Conservation (phyloP, 2,329 filamentous ascomycete species). For the Sarocladiaceae sp. region DNA sequence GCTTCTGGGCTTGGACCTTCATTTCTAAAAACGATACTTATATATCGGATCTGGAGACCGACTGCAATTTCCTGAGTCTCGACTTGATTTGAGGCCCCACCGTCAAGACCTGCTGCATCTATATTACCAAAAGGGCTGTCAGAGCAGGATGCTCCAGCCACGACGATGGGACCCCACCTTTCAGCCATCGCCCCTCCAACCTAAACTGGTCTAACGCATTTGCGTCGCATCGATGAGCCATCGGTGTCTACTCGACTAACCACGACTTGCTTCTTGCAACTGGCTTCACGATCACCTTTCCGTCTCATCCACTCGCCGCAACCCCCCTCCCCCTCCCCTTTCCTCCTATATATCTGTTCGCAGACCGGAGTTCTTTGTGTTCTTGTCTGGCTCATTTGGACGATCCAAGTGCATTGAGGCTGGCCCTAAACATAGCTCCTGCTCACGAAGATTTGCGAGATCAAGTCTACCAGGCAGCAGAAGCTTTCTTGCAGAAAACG, state of each 20-base stretch:
- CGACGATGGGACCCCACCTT: neutral
- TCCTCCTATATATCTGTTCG: neutral
- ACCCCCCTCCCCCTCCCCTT: neutral
- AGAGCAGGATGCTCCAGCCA: neutral
- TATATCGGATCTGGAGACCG: no score
- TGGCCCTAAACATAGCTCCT: neutral
- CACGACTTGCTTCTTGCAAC: neutral
- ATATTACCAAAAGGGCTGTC: neutral
- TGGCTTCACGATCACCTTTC: neutral
- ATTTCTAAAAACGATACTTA: no score
- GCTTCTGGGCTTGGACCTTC: no score
- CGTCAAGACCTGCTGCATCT: no score
- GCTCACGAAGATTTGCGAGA: neutral
- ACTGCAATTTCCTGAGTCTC: no score
- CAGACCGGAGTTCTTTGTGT: neutral
- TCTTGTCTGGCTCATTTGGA: neutral
- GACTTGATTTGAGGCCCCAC: no score
- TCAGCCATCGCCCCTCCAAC: conserved; percentile 5
- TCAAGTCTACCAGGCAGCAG: no score
- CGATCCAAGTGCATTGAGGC: neutral
- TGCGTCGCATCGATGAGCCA: conserved; percentile 7
- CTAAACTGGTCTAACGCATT: conserved; percentile 1
- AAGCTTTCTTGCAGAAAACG: no score
- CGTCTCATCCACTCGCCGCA: neutral
- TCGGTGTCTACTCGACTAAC: neutral